Conservation (phyloP, 83 land plant genomes). For the Isoetes engelmannii region DNA sequence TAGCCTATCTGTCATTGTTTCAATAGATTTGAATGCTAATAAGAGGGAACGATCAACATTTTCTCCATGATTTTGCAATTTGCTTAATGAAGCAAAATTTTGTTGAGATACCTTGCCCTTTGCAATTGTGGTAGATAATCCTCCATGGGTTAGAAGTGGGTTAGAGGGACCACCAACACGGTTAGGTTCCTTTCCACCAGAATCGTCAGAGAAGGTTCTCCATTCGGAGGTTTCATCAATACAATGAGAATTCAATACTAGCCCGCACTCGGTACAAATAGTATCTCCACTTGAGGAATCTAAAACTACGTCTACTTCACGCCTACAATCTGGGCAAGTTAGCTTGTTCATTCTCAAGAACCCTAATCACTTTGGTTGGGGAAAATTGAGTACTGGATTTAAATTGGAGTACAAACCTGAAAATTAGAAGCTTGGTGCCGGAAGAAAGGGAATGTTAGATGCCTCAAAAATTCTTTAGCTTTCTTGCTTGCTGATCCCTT, state of each 20-base stretch:
- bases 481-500: too few relatives aligned
- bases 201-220: slow-evolving; percentile 62
- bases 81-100: slow-evolving; percentile 57
- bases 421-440: too few relatives aligned
- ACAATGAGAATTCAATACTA: slow-evolving; percentile 72
- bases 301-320: slow-evolving; percentile 57
- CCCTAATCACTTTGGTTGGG: too few relatives aligned
- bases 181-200: slow-evolving; percentile 55
- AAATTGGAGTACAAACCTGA: too few relatives aligned
- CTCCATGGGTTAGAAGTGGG: slow-evolving; percentile 70
- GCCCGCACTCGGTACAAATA: slow-evolving; percentile 78
- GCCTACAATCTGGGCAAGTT: slow-evolving; percentile 60
- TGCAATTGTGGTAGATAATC: slow-evolving; percentile 71
- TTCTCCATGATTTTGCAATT: slow-evolving; percentile 73
- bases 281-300: slow-evolving; percentile 85
- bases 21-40: slow-evolving; percentile 62
- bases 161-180: slow-evolving; percentile 93
- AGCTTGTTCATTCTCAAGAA: slow-evolving; percentile 34
- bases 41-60: slow-evolving; percentile 70
- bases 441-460: too few relatives aligned
- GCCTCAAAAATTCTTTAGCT: too few relatives aligned
- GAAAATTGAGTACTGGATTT: too few relatives aligned
- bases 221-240: slow-evolving; percentile 92
- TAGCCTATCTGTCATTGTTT: slow-evolving; percentile 84
- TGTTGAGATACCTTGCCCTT: slow-evolving; percentile 67